Evolutionary conservation across 441 rosid species (phyloP), one percentile per base, ranked within the genome.

Genomic region (Aleurites moluccanus): DNA sequence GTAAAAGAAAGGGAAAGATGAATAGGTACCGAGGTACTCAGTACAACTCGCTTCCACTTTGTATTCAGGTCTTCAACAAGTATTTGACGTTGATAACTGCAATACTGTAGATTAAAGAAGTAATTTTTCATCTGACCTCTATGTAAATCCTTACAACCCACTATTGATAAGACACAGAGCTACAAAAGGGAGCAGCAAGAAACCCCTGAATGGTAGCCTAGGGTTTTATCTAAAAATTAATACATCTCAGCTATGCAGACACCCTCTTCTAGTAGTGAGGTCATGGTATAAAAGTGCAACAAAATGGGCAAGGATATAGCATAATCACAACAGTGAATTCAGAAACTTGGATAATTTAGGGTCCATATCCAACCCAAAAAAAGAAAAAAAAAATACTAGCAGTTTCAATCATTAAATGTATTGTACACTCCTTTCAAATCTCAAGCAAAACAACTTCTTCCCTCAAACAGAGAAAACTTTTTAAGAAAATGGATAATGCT

Each of bases 11-110:
- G 45, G 9, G 30, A 75, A 27, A 70, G 49, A 21, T 65, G 40
- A 61, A 71, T 55, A 44, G 72, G 49, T 85, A 95, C 99, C 83
- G 88, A 84, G 57, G 88, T 85, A 61, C 81, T 85, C 72, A 90
- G 80, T 70, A 87, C 64, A 75, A 85, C 80, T 81, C 85, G 91
- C 80, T 83, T 86, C 98, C 99, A 95, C 76, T 86, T 91, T 77
- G 78, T 90, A 71, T 92, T 89, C 74, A 93, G 84, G 86, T 95
- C 99, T 82, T 93, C 97, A n/a, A 85, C 90, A 72, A 87, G 87
- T 52, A 83, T 56, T 57, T 71, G 87, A 33, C 88, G 93, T 79
- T 90, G 93, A 85, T 93, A 80, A 76, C 80, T 86, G 74, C 89
- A 87, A 69, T 93, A 90, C 99, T 95, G 85, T 72, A 83, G 27